A percentile compares a stretch with the other conserved stretches of the same genome.
These are phyloP conservation scores for Perkinsus chesapeaki DNA, from an alignment of 169 alveolate species.

Conservation along the genomic window DNA sequence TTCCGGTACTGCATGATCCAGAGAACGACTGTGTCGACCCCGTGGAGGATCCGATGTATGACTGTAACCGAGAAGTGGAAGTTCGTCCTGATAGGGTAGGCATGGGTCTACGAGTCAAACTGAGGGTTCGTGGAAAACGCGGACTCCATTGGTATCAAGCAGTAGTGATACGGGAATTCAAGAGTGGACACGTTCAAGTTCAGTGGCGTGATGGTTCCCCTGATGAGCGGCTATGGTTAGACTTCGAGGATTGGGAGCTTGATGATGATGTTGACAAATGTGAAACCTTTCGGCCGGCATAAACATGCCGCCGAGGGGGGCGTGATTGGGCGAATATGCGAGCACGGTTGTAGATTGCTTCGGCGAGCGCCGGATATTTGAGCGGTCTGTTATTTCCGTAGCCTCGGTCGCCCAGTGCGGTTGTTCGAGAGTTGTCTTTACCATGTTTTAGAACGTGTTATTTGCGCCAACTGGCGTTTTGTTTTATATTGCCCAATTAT, in stretches of 20 bases:
- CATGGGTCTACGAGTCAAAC: background rate
- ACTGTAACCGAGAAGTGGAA: background rate
- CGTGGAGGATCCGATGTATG: background rate
- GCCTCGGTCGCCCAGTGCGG: background rate
- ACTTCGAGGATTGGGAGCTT: background rate
- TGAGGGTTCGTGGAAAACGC: background rate
- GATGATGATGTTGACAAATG: no score
- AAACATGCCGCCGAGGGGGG: background rate
- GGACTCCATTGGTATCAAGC: background rate
- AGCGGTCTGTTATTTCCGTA: background rate
- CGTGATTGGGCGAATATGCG: background rate
- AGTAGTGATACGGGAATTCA: background rate
- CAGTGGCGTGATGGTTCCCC: background rate
- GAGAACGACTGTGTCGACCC: background rate
- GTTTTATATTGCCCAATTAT: no score
- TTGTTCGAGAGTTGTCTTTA: background rate
- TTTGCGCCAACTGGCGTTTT: background rate
- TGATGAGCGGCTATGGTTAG: background rate
- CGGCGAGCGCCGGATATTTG: background rate
- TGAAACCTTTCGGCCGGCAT: background rate
- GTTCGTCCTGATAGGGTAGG: background rate
- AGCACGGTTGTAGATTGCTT: background rate
- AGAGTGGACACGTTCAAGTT: background rate
- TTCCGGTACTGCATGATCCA: background rate
- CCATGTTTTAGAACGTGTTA: background rate